Percentiles rank a stretch among this genome's conserved stretches.
phyloP scores from a whole-genome alignment of 345 rosid genomes.

The Theobroma cacao region DNA sequence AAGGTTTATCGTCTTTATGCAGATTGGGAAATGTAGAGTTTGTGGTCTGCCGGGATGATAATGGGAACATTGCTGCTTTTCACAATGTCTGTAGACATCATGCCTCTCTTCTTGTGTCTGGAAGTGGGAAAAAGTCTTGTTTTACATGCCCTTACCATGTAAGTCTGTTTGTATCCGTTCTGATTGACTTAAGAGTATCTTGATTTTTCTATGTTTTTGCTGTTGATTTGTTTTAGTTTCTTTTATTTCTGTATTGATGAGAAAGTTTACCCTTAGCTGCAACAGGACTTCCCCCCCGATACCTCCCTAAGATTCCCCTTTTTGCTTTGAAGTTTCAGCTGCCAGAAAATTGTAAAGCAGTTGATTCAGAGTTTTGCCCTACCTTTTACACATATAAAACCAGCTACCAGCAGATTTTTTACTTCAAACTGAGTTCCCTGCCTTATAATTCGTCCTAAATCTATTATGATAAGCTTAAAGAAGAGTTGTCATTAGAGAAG shows the following conservation, averaged over 20 bases:
- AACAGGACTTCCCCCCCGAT: not conserved
- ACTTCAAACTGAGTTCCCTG: not conserved
- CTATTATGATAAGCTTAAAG: not conserved
- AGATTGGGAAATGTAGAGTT: slow-evolving; percentile 78
- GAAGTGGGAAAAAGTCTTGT: slow-evolving; percentile 71
- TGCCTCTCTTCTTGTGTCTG: slow-evolving; percentile 79
- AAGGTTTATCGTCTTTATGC: slow-evolving; percentile 16
- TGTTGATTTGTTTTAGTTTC: not conserved
- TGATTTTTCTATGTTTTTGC: not conserved
- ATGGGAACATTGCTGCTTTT: slow-evolving; percentile 63
- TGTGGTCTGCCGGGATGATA: slow-evolving; percentile 74
- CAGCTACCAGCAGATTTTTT: not conserved
- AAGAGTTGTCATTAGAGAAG: not conserved
- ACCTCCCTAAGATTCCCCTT: not conserved
- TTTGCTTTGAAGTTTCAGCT: not conserved
- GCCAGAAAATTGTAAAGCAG: not conserved
- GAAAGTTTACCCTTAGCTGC: not conserved
- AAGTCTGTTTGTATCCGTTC: slow-evolving; percentile 11
- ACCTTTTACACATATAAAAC: not conserved
- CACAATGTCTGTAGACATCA: slow-evolving; percentile 96
- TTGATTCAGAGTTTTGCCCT: not conserved
- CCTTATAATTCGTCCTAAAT: not conserved
- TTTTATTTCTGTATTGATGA: not conserved
- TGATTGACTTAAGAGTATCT: not conserved
- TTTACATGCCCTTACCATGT: slow-evolving; percentile 96